phyloP scores from a whole-genome alignment of 2,329 filamentous ascomycete species.

The Lecanosticta acicola region DNA sequence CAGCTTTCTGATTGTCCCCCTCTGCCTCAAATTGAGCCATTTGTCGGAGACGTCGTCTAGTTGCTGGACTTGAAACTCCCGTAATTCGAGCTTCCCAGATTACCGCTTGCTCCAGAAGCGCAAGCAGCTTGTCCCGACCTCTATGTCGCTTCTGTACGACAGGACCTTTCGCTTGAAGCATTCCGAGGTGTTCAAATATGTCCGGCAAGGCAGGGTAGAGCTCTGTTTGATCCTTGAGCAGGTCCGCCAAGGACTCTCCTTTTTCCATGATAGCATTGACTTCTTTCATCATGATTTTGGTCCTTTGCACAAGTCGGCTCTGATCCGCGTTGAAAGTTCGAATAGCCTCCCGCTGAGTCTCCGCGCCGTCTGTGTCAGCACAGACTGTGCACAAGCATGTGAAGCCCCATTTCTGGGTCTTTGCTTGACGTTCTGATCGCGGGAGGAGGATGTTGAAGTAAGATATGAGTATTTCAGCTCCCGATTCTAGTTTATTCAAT shows the following conservation, averaged over 20 bases:
- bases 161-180: slow-evolving; percentile 16
- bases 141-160: slow-evolving; percentile 9
- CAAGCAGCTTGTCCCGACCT: slow-evolving; percentile 9
- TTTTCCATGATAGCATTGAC: slow-evolving; percentile 7
- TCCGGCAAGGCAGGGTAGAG: slow-evolving; percentile 19
- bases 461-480: slow-evolving; percentile 20
- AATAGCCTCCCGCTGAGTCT: slow-evolving; percentile 9
- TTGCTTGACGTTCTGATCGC: slow-evolving; percentile 14
- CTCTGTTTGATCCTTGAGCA: slow-evolving; percentile 1
- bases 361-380: slow-evolving; percentile 8
- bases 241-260: slow-evolving; percentile 6
- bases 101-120: slow-evolving; percentile 10
- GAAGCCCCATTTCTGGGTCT: slow-evolving; percentile 21
- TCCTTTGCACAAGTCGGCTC: slow-evolving; percentile 5
- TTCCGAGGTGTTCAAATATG: slow-evolving; percentile 16
- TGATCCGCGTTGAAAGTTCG: slow-evolving; percentile 12
- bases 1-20: neutral
- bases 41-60: slow-evolving; percentile 14
- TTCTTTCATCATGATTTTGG: slow-evolving; percentile 5
- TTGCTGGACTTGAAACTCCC: slow-evolving; percentile 15
- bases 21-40: slow-evolving; percentile 14
- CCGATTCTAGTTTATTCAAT: slow-evolving; percentile 11
- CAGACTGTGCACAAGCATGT: slow-evolving; percentile 19
- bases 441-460: slow-evolving; percentile 23
- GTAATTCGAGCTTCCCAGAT: slow-evolving; percentile 19